phyloP scores from a whole-genome alignment of 352 stramenopile species.

The Peronospora farinosa region DNA sequence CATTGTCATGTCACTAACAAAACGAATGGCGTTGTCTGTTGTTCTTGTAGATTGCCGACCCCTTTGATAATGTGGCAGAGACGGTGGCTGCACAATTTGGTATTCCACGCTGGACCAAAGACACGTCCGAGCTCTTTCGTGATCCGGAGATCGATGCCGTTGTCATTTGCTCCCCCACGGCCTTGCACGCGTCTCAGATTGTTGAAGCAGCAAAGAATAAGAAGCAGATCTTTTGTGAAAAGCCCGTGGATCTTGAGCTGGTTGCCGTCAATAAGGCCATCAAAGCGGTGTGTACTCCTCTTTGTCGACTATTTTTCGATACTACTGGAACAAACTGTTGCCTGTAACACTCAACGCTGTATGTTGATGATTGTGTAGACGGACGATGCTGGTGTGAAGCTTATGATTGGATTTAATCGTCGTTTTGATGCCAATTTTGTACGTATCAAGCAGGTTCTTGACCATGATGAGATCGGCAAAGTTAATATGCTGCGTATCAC shows the following conservation, averaged over 20 bases:
- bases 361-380: slow-evolving; percentile 10
- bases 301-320: not conserved
- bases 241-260: slow-evolving; percentile 90
- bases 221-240: slow-evolving; percentile 96
- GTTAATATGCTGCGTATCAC: slow-evolving; percentile 82
- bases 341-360: not conserved
- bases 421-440: slow-evolving; percentile 93
- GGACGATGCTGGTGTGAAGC: slow-evolving; percentile 70
- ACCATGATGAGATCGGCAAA: slow-evolving; percentile 83
- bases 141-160: slow-evolving; percentile 92
- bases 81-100: slow-evolving; percentile 29
- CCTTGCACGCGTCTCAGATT: slow-evolving; percentile 92
- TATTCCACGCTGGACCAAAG: slow-evolving; percentile 56
- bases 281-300: slow-evolving; percentile 31
- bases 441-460: slow-evolving; percentile 79
- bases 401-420: slow-evolving; percentile 93
- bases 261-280: slow-evolving; percentile 39
- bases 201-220: slow-evolving; percentile 87
- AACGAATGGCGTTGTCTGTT: not conserved
- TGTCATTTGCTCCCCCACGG: slow-evolving; percentile 93
- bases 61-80: slow-evolving; percentile 21
- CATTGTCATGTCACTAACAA: not conserved
- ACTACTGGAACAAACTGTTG: not conserved
- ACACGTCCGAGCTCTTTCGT: slow-evolving; percentile 87
- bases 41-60: slow-evolving; percentile 36